A percentile compares a stretch with the other conserved stretches of the same genome.
These are phyloP conservation scores for Pestalotiopsis fici DNA, from an alignment of 2,329 filamentous ascomycete genomes.

Conservation along the genomic window DNA sequence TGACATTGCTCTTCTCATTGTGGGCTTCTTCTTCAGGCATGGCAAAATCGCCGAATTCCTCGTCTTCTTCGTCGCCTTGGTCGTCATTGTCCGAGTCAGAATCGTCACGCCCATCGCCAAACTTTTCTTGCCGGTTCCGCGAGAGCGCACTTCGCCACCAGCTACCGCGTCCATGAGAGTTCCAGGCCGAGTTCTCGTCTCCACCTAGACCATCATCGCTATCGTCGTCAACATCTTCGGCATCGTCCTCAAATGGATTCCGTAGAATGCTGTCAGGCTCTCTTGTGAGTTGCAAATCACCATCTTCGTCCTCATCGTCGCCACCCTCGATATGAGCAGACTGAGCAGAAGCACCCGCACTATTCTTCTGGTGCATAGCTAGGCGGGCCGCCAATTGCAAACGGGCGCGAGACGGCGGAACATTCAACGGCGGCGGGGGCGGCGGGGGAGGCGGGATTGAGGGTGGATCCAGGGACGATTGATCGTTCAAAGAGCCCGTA, in stretches of 20 bases:
- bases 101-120: constrained; percentile 40
- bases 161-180: constrained; percentile 36
- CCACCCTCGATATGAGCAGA: constrained; percentile 40
- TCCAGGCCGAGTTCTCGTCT: constrained; percentile 37
- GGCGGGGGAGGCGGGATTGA: constrained; percentile 61
- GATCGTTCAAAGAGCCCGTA: constrained; percentile 53
- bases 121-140: constrained; percentile 29
- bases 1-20: constrained; percentile 29
- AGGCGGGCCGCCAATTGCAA: constrained; percentile 88
- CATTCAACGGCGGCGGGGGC: constrained; percentile 79
- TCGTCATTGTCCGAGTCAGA: constrained; percentile 44
- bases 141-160: constrained; percentile 49
- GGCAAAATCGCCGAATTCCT: constrained; percentile 70
- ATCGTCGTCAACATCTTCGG: constrained; percentile 53
- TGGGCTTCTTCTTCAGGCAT: constrained; percentile 53
- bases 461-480: constrained; percentile 53
- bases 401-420: constrained; percentile 82
- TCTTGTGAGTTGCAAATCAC: constrained; percentile 24
- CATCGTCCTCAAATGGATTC: constrained; percentile 40
- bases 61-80: constrained; percentile 34
- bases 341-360: constrained; percentile 41
- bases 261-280: constrained; percentile 24
- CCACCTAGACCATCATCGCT: constrained; percentile 38
- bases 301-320: constrained; percentile 35
- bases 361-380: constrained; percentile 71